Evolutionary conservation across 1,139 yeast genomes (phyloP), one percentile per base, ranked within the genome.

Genomic region (Sugiyamaella xylanicola): DNA sequence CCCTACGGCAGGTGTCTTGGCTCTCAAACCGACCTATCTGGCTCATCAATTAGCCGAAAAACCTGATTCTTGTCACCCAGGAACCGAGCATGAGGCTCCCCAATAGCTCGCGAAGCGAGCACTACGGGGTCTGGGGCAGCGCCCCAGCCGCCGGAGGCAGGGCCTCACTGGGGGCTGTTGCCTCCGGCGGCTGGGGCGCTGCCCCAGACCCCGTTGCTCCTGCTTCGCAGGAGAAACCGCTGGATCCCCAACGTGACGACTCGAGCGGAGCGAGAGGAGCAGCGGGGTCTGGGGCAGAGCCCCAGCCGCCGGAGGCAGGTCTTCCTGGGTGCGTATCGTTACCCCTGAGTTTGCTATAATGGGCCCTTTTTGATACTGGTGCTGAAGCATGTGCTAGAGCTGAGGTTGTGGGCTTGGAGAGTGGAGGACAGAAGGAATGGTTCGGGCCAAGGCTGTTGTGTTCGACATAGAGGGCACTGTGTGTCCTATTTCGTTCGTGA

Each of bases 391-490:
- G n/a, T n/a, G n/a, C n/a, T n/a, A n/a, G n/a, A n/a, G n/a, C n/a
- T n/a, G 36, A 15, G 19, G 32, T 5, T 5, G 29, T 5, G 29
- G 29, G 9, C 29, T 9, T 25, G 29, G 16, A 7, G 25, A 16
- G 21, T 29, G 40, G 40, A 27, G 21, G 22, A 29, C 17, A 7
- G 20, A 8, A 11, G 43, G 39, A 35, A 53, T 57, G 43, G 56
- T 59, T 21, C 22, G 11, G 17, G 29, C 51, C 11, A 50, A 55
- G 17, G 71, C 77, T 1, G 65, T 82, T 9, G 71, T 85, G 2
- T 74, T 89, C 9, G 97, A 90, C 64, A 89, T 90, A 25, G 97
- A 92, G 68, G 98, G 98, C 17, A 91, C 97, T 0, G 83, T 92
- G 20, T 91, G 97, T 68, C 92, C 97, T 2, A 90, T 91, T 35